Percentiles rank a stretch among this genome's conserved stretches.
These are phyloP conservation scores for Ophiocytium majus DNA, from an alignment of 352 stramenopile species.

Conservation along the genomic window DNA sequence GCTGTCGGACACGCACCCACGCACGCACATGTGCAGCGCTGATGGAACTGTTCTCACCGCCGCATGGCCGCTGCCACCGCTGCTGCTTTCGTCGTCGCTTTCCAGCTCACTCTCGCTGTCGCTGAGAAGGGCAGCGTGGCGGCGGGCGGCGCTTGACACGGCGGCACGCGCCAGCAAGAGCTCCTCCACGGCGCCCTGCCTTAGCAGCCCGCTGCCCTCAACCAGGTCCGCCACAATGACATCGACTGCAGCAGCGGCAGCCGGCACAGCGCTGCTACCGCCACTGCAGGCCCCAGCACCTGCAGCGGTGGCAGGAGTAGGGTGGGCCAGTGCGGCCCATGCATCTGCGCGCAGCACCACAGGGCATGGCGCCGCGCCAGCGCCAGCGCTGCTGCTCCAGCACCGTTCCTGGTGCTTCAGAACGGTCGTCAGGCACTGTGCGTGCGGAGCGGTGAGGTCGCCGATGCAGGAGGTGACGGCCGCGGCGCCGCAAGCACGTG, in stretches of 20 bases:
- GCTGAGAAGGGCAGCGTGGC: too few species aligned
- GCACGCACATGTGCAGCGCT: not conserved
- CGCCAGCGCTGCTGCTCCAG: too few species aligned
- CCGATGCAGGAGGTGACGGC: not conserved
- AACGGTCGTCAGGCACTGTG: not conserved
- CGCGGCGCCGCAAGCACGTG: not conserved
- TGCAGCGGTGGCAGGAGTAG: too few species aligned
- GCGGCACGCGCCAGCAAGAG: not conserved
- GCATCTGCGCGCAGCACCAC: not conserved
- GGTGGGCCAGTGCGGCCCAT: too few species aligned
- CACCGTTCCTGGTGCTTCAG: not conserved
- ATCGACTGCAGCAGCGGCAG: not conserved
- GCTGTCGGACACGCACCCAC: not conserved
- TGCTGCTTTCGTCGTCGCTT: too few species aligned
- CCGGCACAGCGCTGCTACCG: not conserved
- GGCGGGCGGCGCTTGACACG: too few species aligned
- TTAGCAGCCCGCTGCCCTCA: conserved; percentile 43
- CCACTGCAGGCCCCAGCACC: too few species aligned
- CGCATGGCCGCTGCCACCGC: not conserved
- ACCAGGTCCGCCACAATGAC: conserved; percentile 28
- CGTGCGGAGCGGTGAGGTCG: too few species aligned
- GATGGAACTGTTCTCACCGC: not conserved
- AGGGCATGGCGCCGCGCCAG: not conserved
- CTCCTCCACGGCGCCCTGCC: conserved; percentile 44
- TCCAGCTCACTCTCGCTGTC: too few species aligned